Percentiles rank a stretch among this genome's conserved stretches.
Evolutionary conservation across 305 asterid species (phyloP).

Genomic region (Fraxinus dipetala): DNA sequence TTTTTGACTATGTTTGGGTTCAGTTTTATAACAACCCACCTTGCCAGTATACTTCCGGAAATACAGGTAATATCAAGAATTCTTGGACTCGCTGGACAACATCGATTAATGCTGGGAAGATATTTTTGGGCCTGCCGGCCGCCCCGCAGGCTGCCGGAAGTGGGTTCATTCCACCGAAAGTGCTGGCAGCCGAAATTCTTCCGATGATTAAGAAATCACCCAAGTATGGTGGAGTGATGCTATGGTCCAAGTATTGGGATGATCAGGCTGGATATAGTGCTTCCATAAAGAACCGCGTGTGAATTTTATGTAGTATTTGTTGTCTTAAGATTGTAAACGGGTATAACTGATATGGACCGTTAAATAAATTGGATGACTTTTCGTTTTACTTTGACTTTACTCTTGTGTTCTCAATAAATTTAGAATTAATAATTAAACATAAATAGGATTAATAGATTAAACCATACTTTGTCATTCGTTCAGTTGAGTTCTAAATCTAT

Average conservation of each 20-base stretch:
- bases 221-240: constrained; percentile 77
- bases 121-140: constrained; percentile 69
- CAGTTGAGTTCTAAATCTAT: background rate
- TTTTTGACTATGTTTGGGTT: constrained; percentile 54
- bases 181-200: constrained; percentile 38
- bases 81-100: constrained; percentile 60
- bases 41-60: constrained; percentile 44
- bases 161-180: constrained; percentile 59
- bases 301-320: background rate
- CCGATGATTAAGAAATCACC: constrained; percentile 53
- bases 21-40: constrained; percentile 76
- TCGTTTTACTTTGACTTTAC: background rate
- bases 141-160: constrained; percentile 67
- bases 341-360: background rate
- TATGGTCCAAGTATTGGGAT: constrained; percentile 74
- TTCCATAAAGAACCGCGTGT: constrained; percentile 33
- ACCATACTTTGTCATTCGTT: background rate
- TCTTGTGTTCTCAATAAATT: background rate
- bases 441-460: background rate
- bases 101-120: constrained; percentile 35
- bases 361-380: background rate
- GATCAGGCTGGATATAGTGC: constrained; percentile 57
- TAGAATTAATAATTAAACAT: background rate
- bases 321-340: background rate
- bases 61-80: constrained; percentile 31